Conservation (phyloP, 2,329 filamentous ascomycete genomes). For the Stagonosporopsis tanaceti region DNA sequence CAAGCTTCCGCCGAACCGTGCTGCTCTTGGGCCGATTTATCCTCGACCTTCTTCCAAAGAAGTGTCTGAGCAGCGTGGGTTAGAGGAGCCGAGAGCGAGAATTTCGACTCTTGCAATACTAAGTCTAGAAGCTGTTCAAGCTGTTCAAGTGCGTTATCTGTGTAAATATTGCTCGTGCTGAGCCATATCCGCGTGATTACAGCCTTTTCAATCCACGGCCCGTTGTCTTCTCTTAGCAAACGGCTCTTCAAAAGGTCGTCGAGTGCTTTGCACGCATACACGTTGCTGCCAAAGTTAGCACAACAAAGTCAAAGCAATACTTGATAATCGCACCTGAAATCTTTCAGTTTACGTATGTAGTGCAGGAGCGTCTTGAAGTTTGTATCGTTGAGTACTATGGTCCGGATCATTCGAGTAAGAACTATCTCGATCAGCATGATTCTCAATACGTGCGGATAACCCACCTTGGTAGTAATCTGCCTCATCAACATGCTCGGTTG, state of each 20-base stretch:
- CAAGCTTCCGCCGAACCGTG: conserved; percentile 69
- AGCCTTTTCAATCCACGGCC: conserved; percentile 72
- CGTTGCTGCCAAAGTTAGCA: conserved; percentile 39
- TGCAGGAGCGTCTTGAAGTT: conserved; percentile 72
- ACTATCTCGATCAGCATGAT: conserved; percentile 48
- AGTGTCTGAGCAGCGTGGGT: conserved; percentile 75
- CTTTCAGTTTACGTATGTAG: conserved; percentile 71
- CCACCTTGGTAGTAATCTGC: conserved; percentile 54
- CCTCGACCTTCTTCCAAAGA: conserved; percentile 81
- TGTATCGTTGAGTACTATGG: conserved; percentile 66
- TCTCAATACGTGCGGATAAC: not conserved
- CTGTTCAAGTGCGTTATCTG: conserved; percentile 45
- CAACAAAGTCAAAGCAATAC: not conserved
- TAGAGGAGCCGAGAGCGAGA: conserved; percentile 64
- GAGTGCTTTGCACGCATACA: conserved; percentile 59
- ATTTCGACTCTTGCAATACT: conserved; percentile 56
- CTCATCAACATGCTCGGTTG: conserved; percentile 45
- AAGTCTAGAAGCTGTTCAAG: conserved; percentile 56
- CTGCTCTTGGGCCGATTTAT: conserved; percentile 61
- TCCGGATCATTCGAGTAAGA: conserved; percentile 68
- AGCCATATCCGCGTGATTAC: conserved; percentile 75
- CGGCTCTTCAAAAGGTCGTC: conserved; percentile 70
- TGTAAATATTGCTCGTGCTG: conserved; percentile 58
- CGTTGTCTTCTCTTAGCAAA: conserved; percentile 59
- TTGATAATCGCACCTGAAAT: conserved; percentile 34